phyloP scores from a whole-genome alignment of 179 eudicot genomes.

The Carnegiea gigantea region DNA sequence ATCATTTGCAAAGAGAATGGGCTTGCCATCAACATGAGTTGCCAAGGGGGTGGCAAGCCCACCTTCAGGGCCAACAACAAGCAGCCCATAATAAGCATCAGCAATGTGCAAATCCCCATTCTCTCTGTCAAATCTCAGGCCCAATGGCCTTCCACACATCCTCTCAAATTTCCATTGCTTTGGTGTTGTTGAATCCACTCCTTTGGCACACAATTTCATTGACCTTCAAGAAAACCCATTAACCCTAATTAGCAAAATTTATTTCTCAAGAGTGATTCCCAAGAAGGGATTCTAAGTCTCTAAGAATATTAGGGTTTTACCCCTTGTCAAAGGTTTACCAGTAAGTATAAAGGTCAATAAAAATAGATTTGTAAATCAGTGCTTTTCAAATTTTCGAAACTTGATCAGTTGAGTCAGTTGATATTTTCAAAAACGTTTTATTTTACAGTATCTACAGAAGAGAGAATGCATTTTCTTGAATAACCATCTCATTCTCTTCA shows the following conservation, averaged over 20 bases:
- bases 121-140: slow-evolving; percentile 62
- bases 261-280: background rate
- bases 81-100: slow-evolving; percentile 76
- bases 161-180: slow-evolving; percentile 79
- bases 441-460: too few relatives aligned
- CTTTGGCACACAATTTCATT: slow-evolving; percentile 62
- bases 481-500: too few relatives aligned
- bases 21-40: slow-evolving; percentile 56
- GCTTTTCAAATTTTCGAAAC: too few relatives aligned
- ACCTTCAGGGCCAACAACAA: slow-evolving; percentile 80
- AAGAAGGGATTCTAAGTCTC: too few relatives aligned
- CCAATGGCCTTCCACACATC: slow-evolving; percentile 77
- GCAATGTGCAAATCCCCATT: slow-evolving; percentile 79
- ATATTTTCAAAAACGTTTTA: too few relatives aligned
- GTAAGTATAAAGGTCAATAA: too few relatives aligned
- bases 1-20: slow-evolving; percentile 84
- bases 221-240: slow-evolving; percentile 44
- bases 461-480: too few relatives aligned
- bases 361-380: too few relatives aligned
- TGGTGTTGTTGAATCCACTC: slow-evolving; percentile 66
- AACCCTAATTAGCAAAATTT: slow-evolving; percentile 1
- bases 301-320: background rate
- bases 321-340: too few relatives aligned
- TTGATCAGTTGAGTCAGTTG: too few relatives aligned
- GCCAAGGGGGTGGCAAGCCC: slow-evolving; percentile 71